Conservation (phyloP, 108 stramenopile genomes). For the Fragilaria radians region DNA sequence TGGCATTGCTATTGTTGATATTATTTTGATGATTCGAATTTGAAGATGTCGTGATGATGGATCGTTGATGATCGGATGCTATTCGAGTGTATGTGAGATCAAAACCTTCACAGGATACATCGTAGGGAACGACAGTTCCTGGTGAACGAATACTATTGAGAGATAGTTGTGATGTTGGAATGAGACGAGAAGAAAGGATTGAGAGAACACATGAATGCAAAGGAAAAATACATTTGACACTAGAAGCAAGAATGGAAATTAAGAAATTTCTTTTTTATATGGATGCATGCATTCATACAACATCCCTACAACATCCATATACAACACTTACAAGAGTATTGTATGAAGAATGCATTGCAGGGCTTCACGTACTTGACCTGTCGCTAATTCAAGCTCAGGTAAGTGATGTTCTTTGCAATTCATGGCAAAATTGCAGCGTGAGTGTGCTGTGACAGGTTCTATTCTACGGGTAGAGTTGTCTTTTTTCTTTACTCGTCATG, state of each 20-base stretch:
- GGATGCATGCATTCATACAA: too few species aligned
- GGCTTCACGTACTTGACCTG: conserved; percentile 74
- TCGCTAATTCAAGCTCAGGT: conserved; percentile 78
- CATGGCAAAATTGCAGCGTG: conserved; percentile 24
- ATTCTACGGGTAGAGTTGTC: too few species aligned
- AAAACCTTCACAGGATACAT: conserved; percentile 81
- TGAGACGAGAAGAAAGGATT: neutral
- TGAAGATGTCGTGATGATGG: conserved; percentile 1
- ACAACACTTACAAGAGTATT: conserved; percentile 61
- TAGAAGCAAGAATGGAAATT: neutral
- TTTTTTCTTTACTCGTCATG: too few species aligned
- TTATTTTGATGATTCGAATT: neutral
- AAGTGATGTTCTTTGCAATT: conserved; percentile 79
- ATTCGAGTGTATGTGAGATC: conserved; percentile 74
- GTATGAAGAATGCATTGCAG: conserved; percentile 81
- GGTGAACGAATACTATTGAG: conserved; percentile 61
- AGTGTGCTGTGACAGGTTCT: too few species aligned
- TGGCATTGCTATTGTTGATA: conserved; percentile 18
- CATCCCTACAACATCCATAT: too few species aligned
- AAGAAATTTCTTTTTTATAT: neutral
- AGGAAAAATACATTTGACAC: neutral
- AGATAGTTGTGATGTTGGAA: neutral
- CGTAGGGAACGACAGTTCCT: conserved; percentile 66
- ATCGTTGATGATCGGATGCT: conserved; percentile 32
- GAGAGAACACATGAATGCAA: neutral